A percentile compares a stretch with the other conserved stretches of the same genome.
These are phyloP conservation scores for Acacia concinna DNA, from an alignment of 331 rosid genomes.

Conservation along the genomic window DNA sequence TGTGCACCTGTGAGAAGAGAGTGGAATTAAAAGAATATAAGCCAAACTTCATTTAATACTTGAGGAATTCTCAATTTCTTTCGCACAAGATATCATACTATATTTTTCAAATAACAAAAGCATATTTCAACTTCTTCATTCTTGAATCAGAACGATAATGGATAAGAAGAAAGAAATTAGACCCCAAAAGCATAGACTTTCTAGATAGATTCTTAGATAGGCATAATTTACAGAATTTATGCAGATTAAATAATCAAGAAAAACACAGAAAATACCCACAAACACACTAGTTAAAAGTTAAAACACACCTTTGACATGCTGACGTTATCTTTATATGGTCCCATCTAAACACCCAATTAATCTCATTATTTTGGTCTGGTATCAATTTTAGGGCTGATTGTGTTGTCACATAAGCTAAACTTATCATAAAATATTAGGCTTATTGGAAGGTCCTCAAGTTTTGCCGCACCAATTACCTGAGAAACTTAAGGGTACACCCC, in stretches of 20 bases:
- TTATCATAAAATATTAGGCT: neutral
- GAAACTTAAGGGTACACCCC: neutral
- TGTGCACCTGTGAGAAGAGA: constrained; percentile 56
- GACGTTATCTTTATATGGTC: neutral
- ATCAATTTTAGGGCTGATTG: neutral
- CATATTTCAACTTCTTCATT: neutral
- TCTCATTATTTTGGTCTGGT: neutral
- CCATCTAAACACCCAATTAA: neutral
- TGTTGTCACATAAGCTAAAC: neutral
- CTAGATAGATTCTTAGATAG: neutral
- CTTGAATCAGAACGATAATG: neutral
- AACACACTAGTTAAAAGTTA: neutral
- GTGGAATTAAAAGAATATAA: neutral
- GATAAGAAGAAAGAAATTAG: neutral
- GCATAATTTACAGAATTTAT: neutral
- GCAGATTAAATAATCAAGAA: neutral
- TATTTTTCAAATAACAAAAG: neutral
- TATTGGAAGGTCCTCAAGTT: neutral
- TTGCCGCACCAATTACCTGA: neutral
- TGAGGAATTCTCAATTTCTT: neutral
- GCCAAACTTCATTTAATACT: neutral
- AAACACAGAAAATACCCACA: neutral
- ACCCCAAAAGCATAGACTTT: neutral
- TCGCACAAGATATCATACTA: neutral
- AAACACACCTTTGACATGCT: neutral